Conservation (phyloP, 495 filamentous ascomycete species). For the Entonaema liquescens region DNA sequence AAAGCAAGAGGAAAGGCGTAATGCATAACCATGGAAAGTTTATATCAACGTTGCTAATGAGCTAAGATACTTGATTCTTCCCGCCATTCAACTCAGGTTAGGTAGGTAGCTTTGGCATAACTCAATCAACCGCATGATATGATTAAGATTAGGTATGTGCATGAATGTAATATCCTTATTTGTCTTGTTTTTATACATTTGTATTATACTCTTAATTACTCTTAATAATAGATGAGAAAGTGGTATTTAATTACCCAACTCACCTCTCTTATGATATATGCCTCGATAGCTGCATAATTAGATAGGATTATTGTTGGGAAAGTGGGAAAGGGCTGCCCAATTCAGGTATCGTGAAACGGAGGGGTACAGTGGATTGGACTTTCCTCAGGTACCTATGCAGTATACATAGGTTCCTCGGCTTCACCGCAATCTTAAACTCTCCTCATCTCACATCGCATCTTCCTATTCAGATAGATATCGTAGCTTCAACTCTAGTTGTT, state of each 20-base stretch:
- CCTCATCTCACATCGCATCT: slow-evolving; percentile 1
- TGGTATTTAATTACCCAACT: neutral
- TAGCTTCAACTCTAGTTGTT: slow-evolving; percentile 15
- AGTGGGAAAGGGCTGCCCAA: neutral
- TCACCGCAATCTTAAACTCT: slow-evolving; percentile 4
- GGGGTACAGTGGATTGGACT: neutral
- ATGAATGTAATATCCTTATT: too few relatives aligned
- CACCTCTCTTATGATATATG: neutral
- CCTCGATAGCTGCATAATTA: slow-evolving; percentile 3
- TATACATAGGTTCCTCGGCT: neutral
- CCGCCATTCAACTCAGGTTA: too few relatives aligned
- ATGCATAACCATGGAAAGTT: neutral
- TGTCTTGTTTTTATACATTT: too few relatives aligned
- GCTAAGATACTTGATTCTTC: neutral
- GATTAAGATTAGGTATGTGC: too few relatives aligned
- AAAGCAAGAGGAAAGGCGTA: too few relatives aligned
- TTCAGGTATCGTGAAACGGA: slow-evolving; percentile 7
- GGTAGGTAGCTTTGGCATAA: neutral
- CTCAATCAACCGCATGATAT: neutral
- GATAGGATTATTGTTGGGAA: neutral
- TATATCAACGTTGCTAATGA: neutral
- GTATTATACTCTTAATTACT: too few relatives aligned
- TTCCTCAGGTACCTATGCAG: slow-evolving; percentile 1
- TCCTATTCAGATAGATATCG: slow-evolving; percentile 11
- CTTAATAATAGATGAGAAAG: neutral